Evolutionary conservation across 2,329 filamentous ascomycete species (phyloP).

Genomic region (Gaeumannomyces tritici): DNA sequence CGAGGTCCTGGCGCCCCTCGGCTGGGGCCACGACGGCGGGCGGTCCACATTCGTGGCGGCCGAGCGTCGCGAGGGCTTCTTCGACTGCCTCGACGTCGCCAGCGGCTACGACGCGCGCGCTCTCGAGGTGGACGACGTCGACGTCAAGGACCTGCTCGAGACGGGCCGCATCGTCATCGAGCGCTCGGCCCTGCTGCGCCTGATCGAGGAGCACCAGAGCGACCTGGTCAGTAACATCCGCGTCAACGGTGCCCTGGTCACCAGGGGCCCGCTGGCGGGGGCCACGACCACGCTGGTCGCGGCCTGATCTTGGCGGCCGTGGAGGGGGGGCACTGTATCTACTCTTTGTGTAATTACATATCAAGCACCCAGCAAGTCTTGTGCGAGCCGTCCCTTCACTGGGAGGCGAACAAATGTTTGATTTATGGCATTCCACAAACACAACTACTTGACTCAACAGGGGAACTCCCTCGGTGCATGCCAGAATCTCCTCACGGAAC

Average conservation of each 20-base stretch:
- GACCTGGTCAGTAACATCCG: conserved; percentile 46
- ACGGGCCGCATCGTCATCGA: conserved; percentile 81
- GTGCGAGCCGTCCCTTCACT: too few species aligned
- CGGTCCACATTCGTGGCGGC: conserved; percentile 68
- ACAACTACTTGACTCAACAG: too few species aligned
- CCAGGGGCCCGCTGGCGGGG: conserved; percentile 16
- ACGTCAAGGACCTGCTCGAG: conserved; percentile 90
- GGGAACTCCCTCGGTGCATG: too few species aligned
- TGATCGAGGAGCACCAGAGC: conserved; percentile 64
- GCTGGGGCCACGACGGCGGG: conserved; percentile 57
- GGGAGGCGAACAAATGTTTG: too few species aligned
- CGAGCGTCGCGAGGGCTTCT: conserved; percentile 50
- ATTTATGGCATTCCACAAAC: too few species aligned
- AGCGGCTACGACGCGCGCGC: conserved; percentile 59
- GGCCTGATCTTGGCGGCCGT: too few species aligned
- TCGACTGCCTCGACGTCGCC: conserved; percentile 53
- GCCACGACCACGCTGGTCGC: not conserved
- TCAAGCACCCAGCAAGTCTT: too few species aligned
- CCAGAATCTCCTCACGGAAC: too few species aligned
- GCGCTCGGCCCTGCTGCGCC: conserved; percentile 63
- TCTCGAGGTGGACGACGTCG: conserved; percentile 66
- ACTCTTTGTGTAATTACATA: too few species aligned
- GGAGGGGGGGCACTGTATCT: too few species aligned
- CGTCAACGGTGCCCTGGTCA: conserved; percentile 27
- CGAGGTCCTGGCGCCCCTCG: conserved; percentile 61